A percentile compares a stretch with the other conserved stretches of the same genome.
phyloP scores from a whole-genome alignment of 148 eudicot genomes.

The Dianthus caryophyllus region DNA sequence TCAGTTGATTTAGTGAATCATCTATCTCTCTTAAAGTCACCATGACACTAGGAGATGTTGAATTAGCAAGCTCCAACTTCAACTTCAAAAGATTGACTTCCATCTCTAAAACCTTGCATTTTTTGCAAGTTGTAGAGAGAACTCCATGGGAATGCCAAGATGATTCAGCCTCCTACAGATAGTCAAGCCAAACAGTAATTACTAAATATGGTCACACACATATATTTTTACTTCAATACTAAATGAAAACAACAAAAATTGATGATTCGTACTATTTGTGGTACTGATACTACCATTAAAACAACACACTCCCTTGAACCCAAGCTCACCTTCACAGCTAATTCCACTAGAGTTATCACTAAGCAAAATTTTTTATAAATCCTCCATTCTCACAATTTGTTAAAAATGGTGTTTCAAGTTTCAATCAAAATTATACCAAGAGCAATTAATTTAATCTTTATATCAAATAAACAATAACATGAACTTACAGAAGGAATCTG shows the following conservation, averaged over 20 bases:
- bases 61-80: slow-evolving; percentile 5
- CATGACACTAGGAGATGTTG: background rate
- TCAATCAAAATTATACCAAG: slow-evolving; percentile 1
- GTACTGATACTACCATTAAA: background rate
- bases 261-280: background rate
- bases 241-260: background rate
- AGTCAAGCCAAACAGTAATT: background rate
- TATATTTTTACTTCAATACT: background rate
- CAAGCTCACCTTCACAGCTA: slow-evolving; percentile 4
- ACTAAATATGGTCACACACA: background rate
- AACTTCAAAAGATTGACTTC: background rate
- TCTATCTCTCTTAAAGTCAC: background rate
- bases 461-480: background rate
- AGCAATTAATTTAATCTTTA: background rate
- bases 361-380: background rate
- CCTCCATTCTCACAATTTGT: slow-evolving; percentile 1
- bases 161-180: background rate
- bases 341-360: background rate
- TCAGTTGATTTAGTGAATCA: background rate
- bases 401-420: background rate
- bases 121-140: slow-evolving; percentile 2
- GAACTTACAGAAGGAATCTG: background rate
- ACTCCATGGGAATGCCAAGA: background rate
- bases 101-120: background rate
- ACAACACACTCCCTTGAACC: background rate